These are phyloP conservation scores for Beta corolliflora DNA, from an alignment of 179 eudicot species.

Conservation along the genomic window DNA sequence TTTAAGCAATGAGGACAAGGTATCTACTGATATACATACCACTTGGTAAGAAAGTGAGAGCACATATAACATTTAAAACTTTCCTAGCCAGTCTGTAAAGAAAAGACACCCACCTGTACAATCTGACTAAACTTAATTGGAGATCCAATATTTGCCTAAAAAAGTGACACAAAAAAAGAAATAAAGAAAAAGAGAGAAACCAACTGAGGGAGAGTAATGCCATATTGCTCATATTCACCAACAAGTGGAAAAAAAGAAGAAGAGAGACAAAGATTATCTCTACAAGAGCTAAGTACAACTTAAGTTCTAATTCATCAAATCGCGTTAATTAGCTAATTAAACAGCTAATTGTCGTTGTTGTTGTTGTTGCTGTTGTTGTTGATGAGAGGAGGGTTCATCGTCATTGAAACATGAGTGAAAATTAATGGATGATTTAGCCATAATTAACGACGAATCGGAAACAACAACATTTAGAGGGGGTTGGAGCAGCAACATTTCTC, in stretches of 20 bases:
- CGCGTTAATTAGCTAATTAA: constrained; percentile 21
- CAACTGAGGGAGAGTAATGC: constrained; percentile 12
- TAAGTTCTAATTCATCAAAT: constrained; percentile 21
- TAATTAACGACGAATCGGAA: constrained; percentile 32
- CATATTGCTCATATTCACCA: constrained; percentile 33
- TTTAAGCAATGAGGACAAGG: constrained; percentile 29
- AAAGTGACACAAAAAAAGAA: constrained; percentile 11
- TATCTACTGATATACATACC: constrained; percentile 18
- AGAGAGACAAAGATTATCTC: constrained; percentile 17
- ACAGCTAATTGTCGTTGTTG: constrained; percentile 42
- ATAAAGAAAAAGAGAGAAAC: not conserved
- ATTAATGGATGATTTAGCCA: constrained; percentile 30
- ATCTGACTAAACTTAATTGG: constrained; percentile 18
- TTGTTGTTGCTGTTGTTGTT: constrained; percentile 40
- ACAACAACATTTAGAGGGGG: constrained; percentile 30
- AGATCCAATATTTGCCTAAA: constrained; percentile 23
- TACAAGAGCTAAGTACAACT: constrained; percentile 33
- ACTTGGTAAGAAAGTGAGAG: constrained; percentile 33
- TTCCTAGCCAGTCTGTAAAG: constrained; percentile 38
- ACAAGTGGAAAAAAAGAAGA: constrained; percentile 10
- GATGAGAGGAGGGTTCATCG: constrained; percentile 40
- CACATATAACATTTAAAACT: constrained; percentile 16
- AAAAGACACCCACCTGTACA: constrained; percentile 31
- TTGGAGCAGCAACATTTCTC: constrained; percentile 54
- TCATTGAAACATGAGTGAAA: constrained; percentile 40